Evolutionary conservation across 768 basidiomycete species (phyloP), one percentile per base, ranked within the genome.

Genomic region (Boletus pseudo-olivaceus): DNA sequence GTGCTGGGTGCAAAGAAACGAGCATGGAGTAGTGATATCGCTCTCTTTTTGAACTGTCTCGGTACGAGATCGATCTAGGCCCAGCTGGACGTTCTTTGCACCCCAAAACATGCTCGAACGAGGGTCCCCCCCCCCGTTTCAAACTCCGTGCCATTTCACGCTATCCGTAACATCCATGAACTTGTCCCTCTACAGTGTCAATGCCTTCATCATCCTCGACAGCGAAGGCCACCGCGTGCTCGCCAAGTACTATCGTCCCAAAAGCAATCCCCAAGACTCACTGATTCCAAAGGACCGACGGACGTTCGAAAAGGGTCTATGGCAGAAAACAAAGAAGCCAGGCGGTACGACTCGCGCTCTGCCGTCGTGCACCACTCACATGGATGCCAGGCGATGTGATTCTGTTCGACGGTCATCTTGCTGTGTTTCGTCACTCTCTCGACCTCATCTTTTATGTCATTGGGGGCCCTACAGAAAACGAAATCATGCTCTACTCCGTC

Each of bases 381-480:
- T 34, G 32, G 33, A 20, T 38, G 5, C 38, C 44, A 93, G 96
- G 93, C 66, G 97, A 98, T 61, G 94, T 98, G 65, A 92, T 95
- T 65, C 81, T 91, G 37, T 97, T 85, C 76, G 93, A 87, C 72
- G 85, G 82, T 17, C 90, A 92, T 66, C 81, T 98, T n/a, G 88
- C 89, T 40, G 83, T 98, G 27, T 96, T 96, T 77, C 90, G 89
- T 59, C 90, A 97, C 66, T 93, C 95, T 17, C 84, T 96, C 47
- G 97, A 99, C 77, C 84, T 99, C 64, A 88, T 94, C 51, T 84
- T 98, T 71, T 97, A 97, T 78, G 83, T 98, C 64, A 81, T 98
- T 64, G 93, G 91, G 14, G 85, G 88, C 5, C 80, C 91, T 7
- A 76, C 77, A 2, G 94, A 97, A 73, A 99, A 99, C 73, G 97